Evolutionary conservation across 129 eudicot genomes (phyloP).

Genomic region (Chrysanthemum seticuspe): DNA sequence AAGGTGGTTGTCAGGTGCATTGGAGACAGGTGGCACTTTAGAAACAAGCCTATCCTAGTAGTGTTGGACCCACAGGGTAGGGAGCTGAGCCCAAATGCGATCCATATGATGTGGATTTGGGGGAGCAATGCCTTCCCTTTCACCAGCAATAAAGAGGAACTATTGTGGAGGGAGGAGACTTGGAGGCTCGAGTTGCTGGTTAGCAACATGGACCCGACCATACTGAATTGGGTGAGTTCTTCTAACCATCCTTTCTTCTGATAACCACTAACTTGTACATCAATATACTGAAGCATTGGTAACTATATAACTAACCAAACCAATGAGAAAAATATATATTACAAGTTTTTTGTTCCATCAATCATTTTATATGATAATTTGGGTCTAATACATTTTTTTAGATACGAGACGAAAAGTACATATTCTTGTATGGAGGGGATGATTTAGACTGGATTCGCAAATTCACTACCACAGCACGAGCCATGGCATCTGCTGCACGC

Average conservation of each 20-base stretch:
- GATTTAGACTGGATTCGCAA: constrained; percentile 59
- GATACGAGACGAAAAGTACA: constrained; percentile 41
- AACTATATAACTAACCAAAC: background rate
- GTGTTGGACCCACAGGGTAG: constrained; percentile 57
- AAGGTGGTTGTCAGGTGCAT: constrained; percentile 37
- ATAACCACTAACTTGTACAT: background rate
- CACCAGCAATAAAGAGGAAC: constrained; percentile 43
- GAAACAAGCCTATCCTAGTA: constrained; percentile 52
- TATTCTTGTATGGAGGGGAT: constrained; percentile 61
- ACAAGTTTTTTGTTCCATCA: background rate
- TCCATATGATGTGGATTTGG: constrained; percentile 75
- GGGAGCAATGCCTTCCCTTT: constrained; percentile 58
- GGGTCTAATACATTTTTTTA: constrained; percentile 9
- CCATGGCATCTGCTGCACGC: constrained; percentile 36
- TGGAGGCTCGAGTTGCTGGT: constrained; percentile 64
- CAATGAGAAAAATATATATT: background rate
- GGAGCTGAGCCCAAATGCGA: constrained; percentile 54
- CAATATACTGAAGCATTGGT: background rate
- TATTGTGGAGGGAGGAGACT: constrained; percentile 50
- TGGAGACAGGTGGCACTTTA: constrained; percentile 55
- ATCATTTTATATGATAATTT: constrained; percentile 5
- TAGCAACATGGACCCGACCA: constrained; percentile 44
- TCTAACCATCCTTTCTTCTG: background rate
- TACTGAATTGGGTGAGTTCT: constrained; percentile 46
- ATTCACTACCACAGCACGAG: constrained; percentile 41